Base-by-base conservation (phyloP, 1,284 basidiomycete species). In the Fomes fomentarius region DNA sequence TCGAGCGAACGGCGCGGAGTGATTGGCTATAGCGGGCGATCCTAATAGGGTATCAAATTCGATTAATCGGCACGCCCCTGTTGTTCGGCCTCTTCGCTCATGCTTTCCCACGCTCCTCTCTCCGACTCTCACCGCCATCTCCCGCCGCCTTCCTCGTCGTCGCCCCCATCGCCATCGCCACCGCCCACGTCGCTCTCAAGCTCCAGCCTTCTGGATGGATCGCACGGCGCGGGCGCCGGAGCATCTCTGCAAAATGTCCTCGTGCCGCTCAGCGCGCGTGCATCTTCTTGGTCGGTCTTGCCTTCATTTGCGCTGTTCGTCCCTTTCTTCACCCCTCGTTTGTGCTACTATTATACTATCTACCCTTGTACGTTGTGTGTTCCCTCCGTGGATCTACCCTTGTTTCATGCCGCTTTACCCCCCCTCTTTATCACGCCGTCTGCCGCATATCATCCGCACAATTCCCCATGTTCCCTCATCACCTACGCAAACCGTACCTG, bases 11-110 rank as follows among this genome's bases (percentile, higher is more conserved):
- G 52, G 46, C 43, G 30, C 35, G 41, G 47, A 45, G 22, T 61
- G 55, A 57, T 61, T 55, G 59, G 56, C n/a, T n/a, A 57, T 52
- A 37, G 28, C 25, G 41, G 39, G 38, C 50, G 52, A 57, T 55
- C 59, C 52, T 54, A 52, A 47, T 57, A 57, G 43, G 39, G 43
- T 61, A 61, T 46, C 43, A 56, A 53, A 49, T 39, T 39, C 38
- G 47, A 34, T 47, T 57, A 58, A 56, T 61, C 45, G 30, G n/a
- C n/a, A n/a, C 38, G 39, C 41, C 24, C 50, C 47, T 39, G 28
- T 33, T 40, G 19, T 19, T 45, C 44, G 37, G 34, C 34, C 46
- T 41, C 46, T 22, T 47, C 25, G 40, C 38, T 31, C 10, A 54
- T 47, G 17, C 33, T 40, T 44, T 46, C 48, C 35, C 56, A 45